phyloP scores from a whole-genome alignment of 306 rosid species.

The Sophora flavescens region DNA sequence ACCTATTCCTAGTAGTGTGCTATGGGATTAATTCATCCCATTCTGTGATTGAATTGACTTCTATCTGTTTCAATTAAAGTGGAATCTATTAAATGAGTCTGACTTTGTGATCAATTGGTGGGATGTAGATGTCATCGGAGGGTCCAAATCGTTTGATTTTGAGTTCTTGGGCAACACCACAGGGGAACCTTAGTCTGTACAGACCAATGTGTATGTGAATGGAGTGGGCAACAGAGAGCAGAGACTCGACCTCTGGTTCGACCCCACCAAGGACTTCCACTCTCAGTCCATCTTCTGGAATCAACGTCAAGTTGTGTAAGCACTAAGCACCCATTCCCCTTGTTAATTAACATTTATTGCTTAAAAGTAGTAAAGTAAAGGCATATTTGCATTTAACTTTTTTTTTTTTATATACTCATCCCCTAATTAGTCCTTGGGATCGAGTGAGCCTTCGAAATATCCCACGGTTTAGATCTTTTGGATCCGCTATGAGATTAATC shows the following conservation, averaged over 20 bases:
- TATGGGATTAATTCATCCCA: not conserved
- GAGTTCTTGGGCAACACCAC: constrained; percentile 89
- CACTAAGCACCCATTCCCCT: constrained; percentile 13
- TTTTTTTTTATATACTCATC: too few species aligned
- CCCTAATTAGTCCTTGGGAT: too few species aligned
- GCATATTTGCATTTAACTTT: not conserved
- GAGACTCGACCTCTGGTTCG: constrained; percentile 93
- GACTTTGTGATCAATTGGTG: constrained; percentile 22
- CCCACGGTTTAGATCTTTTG: too few species aligned
- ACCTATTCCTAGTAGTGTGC: not conserved
- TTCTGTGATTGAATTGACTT: constrained; percentile 24
- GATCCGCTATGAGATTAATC: too few species aligned
- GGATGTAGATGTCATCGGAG: constrained; percentile 86
- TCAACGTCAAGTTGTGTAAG: constrained; percentile 93
- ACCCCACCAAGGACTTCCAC: constrained; percentile 85
- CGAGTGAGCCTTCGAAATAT: too few species aligned
- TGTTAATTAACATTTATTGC: not conserved
- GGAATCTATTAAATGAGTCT: constrained; percentile 25
- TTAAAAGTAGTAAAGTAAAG: not conserved
- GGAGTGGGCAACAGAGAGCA: constrained; percentile 97
- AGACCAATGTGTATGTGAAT: constrained; percentile 85
- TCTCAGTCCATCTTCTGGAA: constrained; percentile 86
- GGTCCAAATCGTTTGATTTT: constrained; percentile 84
- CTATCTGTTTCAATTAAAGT: constrained; percentile 12
- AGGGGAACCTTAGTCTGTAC: constrained; percentile 90